Percentiles rank a stretch among this genome's conserved stretches.
Conservation (phyloP, 495 filamentous ascomycete species). For the Penicillium odoratum region DNA sequence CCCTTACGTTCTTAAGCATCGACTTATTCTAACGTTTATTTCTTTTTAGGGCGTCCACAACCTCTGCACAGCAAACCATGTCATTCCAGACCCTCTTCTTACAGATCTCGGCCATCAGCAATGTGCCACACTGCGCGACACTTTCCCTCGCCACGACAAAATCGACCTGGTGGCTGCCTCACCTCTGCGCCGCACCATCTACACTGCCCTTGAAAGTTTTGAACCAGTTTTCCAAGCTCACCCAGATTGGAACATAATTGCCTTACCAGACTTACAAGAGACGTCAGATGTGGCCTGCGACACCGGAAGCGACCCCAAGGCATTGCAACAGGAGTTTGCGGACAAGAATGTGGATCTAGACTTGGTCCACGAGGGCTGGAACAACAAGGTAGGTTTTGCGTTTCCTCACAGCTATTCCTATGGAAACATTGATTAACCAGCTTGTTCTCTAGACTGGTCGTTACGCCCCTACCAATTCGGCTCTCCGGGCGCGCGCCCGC, state of each 20-base stretch:
- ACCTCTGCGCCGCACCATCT: slow-evolving; percentile 79
- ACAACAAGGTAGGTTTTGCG: slow-evolving; percentile 53
- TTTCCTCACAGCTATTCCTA: not conserved
- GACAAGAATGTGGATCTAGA: slow-evolving; percentile 62
- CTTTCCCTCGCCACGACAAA: slow-evolving; percentile 63
- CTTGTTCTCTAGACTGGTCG: slow-evolving; percentile 30
- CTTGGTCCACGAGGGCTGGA: slow-evolving; percentile 65
- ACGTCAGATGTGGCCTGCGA: slow-evolving; percentile 76
- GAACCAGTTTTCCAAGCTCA: slow-evolving; percentile 47
- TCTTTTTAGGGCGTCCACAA: slow-evolving; percentile 77
- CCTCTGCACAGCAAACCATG: slow-evolving; percentile 67
- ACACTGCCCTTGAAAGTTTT: slow-evolving; percentile 77
- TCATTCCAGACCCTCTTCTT: slow-evolving; percentile 72
- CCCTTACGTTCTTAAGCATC: not conserved
- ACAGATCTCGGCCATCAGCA: slow-evolving; percentile 75
- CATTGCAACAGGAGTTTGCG: slow-evolving; percentile 64
- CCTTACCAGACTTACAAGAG: slow-evolving; percentile 82
- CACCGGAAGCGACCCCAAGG: slow-evolving; percentile 59
- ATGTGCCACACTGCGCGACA: slow-evolving; percentile 60
- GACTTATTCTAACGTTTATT: slow-evolving; percentile 9
- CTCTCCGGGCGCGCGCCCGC: slow-evolving; percentile 62
- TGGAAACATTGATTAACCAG: not conserved
- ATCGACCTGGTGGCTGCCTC: slow-evolving; percentile 77
- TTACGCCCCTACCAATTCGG: slow-evolving; percentile 58
- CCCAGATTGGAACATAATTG: slow-evolving; percentile 57